These are phyloP conservation scores for Panicum hallii DNA, from an alignment of 202 grass and related monocot species.

Conservation along the genomic window DNA sequence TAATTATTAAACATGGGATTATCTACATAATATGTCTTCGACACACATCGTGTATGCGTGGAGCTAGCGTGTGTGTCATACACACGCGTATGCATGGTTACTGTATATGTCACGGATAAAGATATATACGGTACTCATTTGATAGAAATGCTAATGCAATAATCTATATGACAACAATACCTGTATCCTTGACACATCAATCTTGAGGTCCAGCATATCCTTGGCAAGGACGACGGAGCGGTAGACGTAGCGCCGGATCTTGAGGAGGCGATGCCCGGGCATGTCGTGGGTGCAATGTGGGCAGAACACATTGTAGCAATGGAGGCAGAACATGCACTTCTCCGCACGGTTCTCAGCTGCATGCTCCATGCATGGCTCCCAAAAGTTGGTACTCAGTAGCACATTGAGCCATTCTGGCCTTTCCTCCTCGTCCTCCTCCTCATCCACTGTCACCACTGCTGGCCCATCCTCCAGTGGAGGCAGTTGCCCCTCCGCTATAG, in stretches of 20 bases:
- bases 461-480: neutral
- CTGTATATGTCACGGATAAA: no score
- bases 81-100: no score
- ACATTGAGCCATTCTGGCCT: constrained; percentile 11
- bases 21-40: neutral
- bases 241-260: constrained; percentile 48
- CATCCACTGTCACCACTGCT: no score
- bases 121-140: neutral
- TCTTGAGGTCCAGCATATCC: neutral
- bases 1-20: neutral
- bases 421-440: neutral
- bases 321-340: constrained; percentile 41
- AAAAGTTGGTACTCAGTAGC: constrained; percentile 40
- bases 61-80: no score
- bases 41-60: neutral
- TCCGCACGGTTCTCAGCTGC: neutral
- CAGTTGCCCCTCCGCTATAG: neutral
- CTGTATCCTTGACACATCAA: constrained; percentile 47
- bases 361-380: constrained; percentile 30
- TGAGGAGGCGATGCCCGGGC: constrained; percentile 32
- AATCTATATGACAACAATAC: neutral
- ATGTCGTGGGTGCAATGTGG: constrained; percentile 27
- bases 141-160: neutral
- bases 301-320: constrained; percentile 28
- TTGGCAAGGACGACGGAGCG: constrained; percentile 40